phyloP scores from a whole-genome alignment of 805 yeast species.

The Dipodascus albidus region DNA sequence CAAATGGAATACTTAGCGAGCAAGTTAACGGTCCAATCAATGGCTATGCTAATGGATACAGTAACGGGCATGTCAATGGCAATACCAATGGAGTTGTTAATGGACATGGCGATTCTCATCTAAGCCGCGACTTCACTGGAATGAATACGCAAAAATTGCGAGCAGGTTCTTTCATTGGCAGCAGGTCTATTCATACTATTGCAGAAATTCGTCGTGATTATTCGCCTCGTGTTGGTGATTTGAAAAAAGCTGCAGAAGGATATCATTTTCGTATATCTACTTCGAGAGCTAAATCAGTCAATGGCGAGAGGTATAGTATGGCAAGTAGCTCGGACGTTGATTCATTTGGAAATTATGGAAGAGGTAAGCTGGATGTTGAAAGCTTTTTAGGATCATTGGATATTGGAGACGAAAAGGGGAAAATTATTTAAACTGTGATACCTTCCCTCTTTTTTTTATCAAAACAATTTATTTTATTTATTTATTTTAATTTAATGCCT shows the following conservation, averaged over 20 bases:
- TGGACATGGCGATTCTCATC: not conserved
- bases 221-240: conserved; percentile 13
- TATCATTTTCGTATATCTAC: not conserved
- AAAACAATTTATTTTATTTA: too few relatives aligned
- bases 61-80: not conserved
- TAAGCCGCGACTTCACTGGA: not conserved
- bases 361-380: not conserved
- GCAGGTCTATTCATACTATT: not conserved
- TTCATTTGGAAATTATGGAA: not conserved
- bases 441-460: too few relatives aligned
- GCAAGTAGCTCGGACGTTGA: not conserved
- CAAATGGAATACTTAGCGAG: not conserved
- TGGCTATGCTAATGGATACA: not conserved
- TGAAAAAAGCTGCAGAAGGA: conserved; percentile 13
- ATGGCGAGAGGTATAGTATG: not conserved
- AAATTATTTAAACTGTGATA: not conserved
- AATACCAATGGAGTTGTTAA: not conserved
- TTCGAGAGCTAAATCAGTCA: not conserved
- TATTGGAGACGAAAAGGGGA: not conserved
- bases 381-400: not conserved
- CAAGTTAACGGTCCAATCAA: not conserved
- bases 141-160: not conserved
- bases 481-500: not conserved
- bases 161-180: not conserved
- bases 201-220: conserved; percentile 5